These are phyloP conservation scores for Porogramme epimiltina DNA, from an alignment of 1,284 basidiomycete species.

Conservation along the genomic window DNA sequence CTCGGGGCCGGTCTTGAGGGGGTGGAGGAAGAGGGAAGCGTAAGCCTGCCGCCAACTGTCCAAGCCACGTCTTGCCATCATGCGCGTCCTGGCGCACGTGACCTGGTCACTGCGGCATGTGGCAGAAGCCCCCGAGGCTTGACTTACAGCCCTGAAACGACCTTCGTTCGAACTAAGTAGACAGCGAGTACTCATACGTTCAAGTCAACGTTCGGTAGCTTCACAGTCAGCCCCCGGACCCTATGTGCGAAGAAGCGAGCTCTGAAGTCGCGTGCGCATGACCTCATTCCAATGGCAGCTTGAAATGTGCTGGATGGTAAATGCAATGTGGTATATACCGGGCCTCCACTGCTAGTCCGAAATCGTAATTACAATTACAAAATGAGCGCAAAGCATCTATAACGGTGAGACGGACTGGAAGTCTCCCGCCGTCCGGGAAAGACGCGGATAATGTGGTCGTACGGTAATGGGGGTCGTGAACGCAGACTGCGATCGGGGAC, in stretches of 20 bases:
- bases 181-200: too few relatives aligned
- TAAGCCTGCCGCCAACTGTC: background rate
- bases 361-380: background rate
- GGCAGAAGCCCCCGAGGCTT: too few relatives aligned
- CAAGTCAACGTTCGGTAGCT: too few relatives aligned
- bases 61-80: background rate
- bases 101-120: too few relatives aligned
- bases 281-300: too few relatives aligned
- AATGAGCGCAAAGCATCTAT: background rate
- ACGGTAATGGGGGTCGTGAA: constrained; percentile 4
- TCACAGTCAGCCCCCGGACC: too few relatives aligned
- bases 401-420: background rate
- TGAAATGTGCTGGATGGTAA: too few relatives aligned
- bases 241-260: too few relatives aligned
- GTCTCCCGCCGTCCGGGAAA: background rate
- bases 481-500: too few relatives aligned
- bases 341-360: background rate
- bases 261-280: too few relatives aligned
- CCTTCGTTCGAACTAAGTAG: too few relatives aligned
- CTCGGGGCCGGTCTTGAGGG: constrained; percentile 1
- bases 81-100: background rate
- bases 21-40: background rate
- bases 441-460: constrained; percentile 1
- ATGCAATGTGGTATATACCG: background rate
- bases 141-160: too few relatives aligned